Percentiles rank a stretch among this genome's conserved stretches.
phyloP scores from a whole-genome alignment of 495 filamentous ascomycete genomes.

The Poronia punctata region DNA sequence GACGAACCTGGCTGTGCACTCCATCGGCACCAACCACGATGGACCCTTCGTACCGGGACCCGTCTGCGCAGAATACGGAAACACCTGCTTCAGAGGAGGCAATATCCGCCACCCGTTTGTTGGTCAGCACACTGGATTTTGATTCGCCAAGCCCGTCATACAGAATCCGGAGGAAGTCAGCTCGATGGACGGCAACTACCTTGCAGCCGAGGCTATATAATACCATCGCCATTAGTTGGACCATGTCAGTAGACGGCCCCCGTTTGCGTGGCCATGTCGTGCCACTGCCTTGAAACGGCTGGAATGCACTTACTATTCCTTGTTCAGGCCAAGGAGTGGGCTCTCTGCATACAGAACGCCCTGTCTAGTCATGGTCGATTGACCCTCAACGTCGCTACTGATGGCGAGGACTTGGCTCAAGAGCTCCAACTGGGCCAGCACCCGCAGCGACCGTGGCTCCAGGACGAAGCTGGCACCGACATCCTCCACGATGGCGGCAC shows the following conservation, averaged over 20 bases:
- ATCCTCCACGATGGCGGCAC: conserved; percentile 30
- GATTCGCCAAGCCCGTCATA: conserved; percentile 28
- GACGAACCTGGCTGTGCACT: conserved; percentile 38
- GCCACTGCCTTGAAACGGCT: too few species aligned
- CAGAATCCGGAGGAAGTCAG: conserved; percentile 27
- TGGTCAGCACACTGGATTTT: conserved; percentile 22
- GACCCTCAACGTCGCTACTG: neutral
- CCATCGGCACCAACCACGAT: conserved; percentile 51
- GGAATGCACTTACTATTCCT: too few species aligned
- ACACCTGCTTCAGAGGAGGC: conserved; percentile 19
- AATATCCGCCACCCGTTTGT: conserved; percentile 27
- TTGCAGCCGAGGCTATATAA: conserved; percentile 28
- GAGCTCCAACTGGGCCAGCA: conserved; percentile 44
- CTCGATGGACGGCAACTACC: conserved; percentile 28
- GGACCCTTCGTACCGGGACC: conserved; percentile 32
- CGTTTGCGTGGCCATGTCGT: too few species aligned
- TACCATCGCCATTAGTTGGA: neutral
- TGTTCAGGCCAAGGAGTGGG: too few species aligned
- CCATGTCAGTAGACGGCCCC: neutral
- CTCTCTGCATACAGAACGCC: too few species aligned
- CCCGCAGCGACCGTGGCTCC: conserved; percentile 25
- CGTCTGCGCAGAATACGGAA: conserved; percentile 32
- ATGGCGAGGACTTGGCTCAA: conserved; percentile 18
- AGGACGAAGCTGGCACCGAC: conserved; percentile 36
- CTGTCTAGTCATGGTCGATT: neutral